phyloP scores from a whole-genome alignment of 2,329 filamentous ascomycete species.

The Magnaporthiopsis rhizophila region DNA sequence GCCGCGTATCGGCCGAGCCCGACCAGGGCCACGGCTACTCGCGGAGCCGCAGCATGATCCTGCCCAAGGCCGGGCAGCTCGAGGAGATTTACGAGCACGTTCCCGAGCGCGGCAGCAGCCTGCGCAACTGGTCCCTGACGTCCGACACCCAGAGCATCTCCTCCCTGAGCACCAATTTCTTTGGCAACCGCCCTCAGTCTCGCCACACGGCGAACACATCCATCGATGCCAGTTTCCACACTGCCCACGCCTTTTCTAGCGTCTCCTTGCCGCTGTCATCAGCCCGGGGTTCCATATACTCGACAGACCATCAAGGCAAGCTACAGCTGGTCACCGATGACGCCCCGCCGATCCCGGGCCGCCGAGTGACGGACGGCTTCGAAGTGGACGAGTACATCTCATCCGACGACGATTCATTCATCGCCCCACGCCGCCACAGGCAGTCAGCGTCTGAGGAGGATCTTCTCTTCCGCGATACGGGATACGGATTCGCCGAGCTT shows the following conservation, averaged over 20 bases:
- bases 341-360: background rate
- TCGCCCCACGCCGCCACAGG: conserved; percentile 10
- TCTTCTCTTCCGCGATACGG: conserved; percentile 26
- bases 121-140: conserved; percentile 12
- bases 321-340: background rate
- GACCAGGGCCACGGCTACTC: background rate
- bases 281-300: conserved; percentile 11
- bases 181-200: conserved; percentile 9
- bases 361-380: conserved; percentile 17
- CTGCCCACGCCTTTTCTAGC: background rate
- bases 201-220: conserved; percentile 15
- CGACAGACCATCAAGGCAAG: conserved; percentile 8
- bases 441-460: conserved; percentile 26
- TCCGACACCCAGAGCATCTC: conserved; percentile 10
- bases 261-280: background rate
- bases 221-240: conserved; percentile 11
- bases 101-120: conserved; percentile 7
- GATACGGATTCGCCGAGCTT: conserved; percentile 26
- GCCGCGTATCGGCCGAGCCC: conserved; percentile 1
- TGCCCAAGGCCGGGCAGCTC: background rate
- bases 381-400: conserved; percentile 32
- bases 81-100: conserved; percentile 9
- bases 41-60: conserved; percentile 3
- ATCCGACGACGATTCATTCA: conserved; percentile 28
- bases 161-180: conserved; percentile 9